phyloP scores from a whole-genome alignment of 2,329 filamentous ascomycete species.

The Exophiala oligosperma region DNA sequence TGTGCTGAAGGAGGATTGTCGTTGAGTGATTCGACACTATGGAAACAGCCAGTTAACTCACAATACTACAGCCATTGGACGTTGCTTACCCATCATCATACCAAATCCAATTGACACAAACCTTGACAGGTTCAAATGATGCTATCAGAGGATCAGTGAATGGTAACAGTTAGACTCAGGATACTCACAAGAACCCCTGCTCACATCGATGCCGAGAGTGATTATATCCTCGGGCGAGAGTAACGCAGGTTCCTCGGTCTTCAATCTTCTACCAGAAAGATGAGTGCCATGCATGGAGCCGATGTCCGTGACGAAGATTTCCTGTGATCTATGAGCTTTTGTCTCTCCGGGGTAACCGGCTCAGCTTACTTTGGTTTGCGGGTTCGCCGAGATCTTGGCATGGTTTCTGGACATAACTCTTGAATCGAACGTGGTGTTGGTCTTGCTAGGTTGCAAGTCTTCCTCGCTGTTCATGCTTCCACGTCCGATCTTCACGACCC shows the following conservation, averaged over 20 bases:
- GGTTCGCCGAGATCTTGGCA: slow-evolving; percentile 37
- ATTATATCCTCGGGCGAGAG: slow-evolving; percentile 41
- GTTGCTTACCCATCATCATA: slow-evolving; percentile 26
- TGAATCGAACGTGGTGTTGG: slow-evolving; percentile 49
- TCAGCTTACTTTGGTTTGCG: slow-evolving; percentile 17
- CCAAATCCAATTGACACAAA: slow-evolving; percentile 36
- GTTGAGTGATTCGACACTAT: not conserved
- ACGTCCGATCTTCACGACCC: slow-evolving; percentile 40
- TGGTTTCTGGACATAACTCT: slow-evolving; percentile 50
- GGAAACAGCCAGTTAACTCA: not conserved
- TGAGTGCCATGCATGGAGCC: slow-evolving; percentile 64
- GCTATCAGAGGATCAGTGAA: slow-evolving; percentile 10
- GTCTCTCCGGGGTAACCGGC: not conserved
- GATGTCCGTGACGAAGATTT: slow-evolving; percentile 54
- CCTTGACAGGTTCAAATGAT: slow-evolving; percentile 29
- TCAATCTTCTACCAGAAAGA: slow-evolving; percentile 50
- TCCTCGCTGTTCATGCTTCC: slow-evolving; percentile 39
- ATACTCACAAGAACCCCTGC: slow-evolving; percentile 39
- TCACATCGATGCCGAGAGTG: slow-evolving; percentile 52
- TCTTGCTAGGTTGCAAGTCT: slow-evolving; percentile 35
- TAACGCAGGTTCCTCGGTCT: slow-evolving; percentile 29
- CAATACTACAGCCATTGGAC: not conserved
- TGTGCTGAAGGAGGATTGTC: not conserved
- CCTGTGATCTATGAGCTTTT: slow-evolving; percentile 32
- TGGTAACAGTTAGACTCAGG: not conserved